Conservation (phyloP, 805 yeast species). For the Candida yuanshanica region DNA sequence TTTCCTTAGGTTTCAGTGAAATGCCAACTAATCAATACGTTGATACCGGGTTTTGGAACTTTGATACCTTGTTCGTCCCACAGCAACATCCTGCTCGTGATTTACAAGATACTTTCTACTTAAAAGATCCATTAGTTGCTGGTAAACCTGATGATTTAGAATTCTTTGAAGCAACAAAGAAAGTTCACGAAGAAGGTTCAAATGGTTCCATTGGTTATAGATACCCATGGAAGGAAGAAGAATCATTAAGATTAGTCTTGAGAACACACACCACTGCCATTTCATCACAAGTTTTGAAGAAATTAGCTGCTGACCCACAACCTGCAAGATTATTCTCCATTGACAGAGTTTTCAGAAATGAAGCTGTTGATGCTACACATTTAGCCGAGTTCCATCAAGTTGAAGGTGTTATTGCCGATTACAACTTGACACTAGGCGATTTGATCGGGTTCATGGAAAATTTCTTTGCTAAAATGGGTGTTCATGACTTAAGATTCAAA, state of each 20-base stretch:
- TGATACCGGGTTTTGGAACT: conserved; percentile 98
- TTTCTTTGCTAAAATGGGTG: conserved; percentile 97
- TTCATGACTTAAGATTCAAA: conserved; percentile 88
- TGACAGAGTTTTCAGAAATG: conserved; percentile 98
- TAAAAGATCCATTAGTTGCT: conserved; percentile 86
- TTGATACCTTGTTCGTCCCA: conserved; percentile 93
- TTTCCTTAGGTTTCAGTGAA: conserved; percentile 96
- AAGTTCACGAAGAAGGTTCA: conserved; percentile 85
- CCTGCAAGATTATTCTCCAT: conserved; percentile 92
- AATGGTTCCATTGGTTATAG: conserved; percentile 96
- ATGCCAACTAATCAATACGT: conserved; percentile 99
- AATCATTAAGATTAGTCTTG: conserved; percentile 83
- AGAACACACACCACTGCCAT: conserved; percentile 98
- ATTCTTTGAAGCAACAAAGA: conserved; percentile 72
- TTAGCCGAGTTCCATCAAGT: conserved; percentile 99
- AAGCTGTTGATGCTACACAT: conserved; percentile 99
- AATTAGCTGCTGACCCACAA: conserved; percentile 81
- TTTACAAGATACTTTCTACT: conserved; percentile 95
- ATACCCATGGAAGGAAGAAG: conserved; percentile 94
- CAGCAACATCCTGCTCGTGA: conserved; percentile 99
- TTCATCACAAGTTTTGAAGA: conserved; percentile 80
- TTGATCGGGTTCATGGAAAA: conserved; percentile 97
- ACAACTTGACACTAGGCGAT: conserved; percentile 90
- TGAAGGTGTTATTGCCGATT: conserved; percentile 98
- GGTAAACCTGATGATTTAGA: conserved; percentile 75